Evolutionary conservation across 2,329 filamentous ascomycete genomes (phyloP).

Genomic region (Xylariomycetidae sp.): DNA sequence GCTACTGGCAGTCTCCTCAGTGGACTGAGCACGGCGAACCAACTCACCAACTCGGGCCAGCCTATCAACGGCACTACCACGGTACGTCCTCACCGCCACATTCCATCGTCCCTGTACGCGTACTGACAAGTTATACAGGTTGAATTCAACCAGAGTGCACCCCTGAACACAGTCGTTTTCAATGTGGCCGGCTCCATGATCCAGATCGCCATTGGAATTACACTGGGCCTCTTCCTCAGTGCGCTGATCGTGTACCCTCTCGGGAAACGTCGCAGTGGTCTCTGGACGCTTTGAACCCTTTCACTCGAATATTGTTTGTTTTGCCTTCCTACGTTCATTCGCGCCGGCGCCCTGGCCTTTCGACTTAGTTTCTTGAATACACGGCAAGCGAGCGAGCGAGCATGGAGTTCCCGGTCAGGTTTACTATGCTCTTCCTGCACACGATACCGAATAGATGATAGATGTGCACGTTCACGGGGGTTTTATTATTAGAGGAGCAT

Average conservation of each 20-base stretch:
- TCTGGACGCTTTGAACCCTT: conserved; percentile 43
- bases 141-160: conserved; percentile 20
- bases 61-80: conserved; percentile 29
- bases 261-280: conserved; percentile 42
- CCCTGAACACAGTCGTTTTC: conserved; percentile 35
- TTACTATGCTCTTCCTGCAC: too few species aligned
- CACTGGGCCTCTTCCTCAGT: conserved; percentile 43
- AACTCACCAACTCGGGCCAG: conserved; percentile 32
- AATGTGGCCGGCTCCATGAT: conserved; percentile 45
- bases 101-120: not conserved
- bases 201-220: conserved; percentile 47
- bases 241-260: conserved; percentile 43
- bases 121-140: conserved; percentile 11
- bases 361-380: too few species aligned
- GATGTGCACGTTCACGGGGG: too few species aligned
- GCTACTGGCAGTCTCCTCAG: conserved; percentile 41
- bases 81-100: conserved; percentile 11
- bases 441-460: too few species aligned
- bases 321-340: conserved; percentile 1
- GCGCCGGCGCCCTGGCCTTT: too few species aligned
- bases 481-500: too few species aligned
- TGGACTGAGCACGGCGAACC: conserved; percentile 37
- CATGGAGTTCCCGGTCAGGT: too few species aligned
- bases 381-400: too few species aligned
- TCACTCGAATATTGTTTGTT: too few species aligned